Evolutionary conservation across 805 yeast species (phyloP), one percentile per base, ranked within the genome.

Genomic region (Metschnikowia koreensis): DNA sequence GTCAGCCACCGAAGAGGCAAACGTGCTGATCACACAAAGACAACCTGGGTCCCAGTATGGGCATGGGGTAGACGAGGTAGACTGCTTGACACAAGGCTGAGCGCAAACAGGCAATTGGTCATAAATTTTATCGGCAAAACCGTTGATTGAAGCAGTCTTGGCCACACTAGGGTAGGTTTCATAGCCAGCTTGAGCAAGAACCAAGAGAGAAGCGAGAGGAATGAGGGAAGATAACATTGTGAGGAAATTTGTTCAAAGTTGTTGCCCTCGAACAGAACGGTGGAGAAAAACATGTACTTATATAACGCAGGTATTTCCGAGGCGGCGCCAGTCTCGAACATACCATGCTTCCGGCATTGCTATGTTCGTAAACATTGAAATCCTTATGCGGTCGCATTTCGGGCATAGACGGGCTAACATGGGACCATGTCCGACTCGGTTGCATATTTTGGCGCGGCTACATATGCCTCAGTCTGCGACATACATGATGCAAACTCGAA

Each of bases 21-120:
- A 73, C 41, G 56, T 56, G 40, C 73, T 62, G 70, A 73, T 72
- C 41, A 71, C 74, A 68, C 78, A 73, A 49, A 73, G 67, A 63
- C 78, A 73, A 27, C 78, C 78, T 44, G 77, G 67, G 58, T 73
- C 78, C 76, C 77, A 73, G 67, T 71, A 71, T 44, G 78, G 78
- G 55, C 78, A 73, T 44, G 76, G 76, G 17, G 76, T 70, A 41
- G 59, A 56, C 9, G 68, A 67, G 44, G 76, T 70, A 50, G 66
- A 59, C 41, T 58, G 57, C 42, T 49, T 56, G 28, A 71, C 67
- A 64, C 77, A 73, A 3, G 53, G 41, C 52, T 70, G 63, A 38
- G 75, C 77, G 62, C 77, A 73, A 12, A 60, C 54, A 16, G 77
- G 75, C 49, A 68, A 60, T n/a, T 52, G 52, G 54, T 47, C 63